Evolutionary conservation across 768 basidiomycete species (phyloP).

Genomic region (Lyophyllum atratum): DNA sequence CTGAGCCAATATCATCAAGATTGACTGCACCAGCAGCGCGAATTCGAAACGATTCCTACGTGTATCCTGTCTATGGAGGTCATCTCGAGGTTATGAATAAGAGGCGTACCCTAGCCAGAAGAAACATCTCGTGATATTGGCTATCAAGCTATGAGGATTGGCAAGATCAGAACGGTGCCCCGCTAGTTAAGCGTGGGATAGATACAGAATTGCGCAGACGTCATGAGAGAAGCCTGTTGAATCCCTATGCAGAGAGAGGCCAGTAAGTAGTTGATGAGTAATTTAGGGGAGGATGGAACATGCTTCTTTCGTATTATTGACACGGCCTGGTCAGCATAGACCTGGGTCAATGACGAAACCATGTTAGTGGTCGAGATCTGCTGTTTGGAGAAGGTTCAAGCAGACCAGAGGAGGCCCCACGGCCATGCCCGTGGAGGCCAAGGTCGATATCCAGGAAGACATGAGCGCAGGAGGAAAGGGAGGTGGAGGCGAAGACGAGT

Average conservation of each 20-base stretch:
- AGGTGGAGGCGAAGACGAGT: background rate
- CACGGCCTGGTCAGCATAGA: slow-evolving; percentile 79
- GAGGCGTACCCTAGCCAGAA: slow-evolving; percentile 78
- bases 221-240: slow-evolving; percentile 86
- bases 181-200: slow-evolving; percentile 9
- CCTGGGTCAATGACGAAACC: slow-evolving; percentile 32
- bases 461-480: slow-evolving; percentile 1
- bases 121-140: slow-evolving; percentile 88
- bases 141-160: slow-evolving; percentile 54
- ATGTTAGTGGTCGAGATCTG: background rate
- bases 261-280: slow-evolving; percentile 1
- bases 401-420: slow-evolving; percentile 72
- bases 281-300: slow-evolving; percentile 19
- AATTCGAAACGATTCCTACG: slow-evolving; percentile 67
- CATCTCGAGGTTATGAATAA: background rate
- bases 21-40: slow-evolving; percentile 76
- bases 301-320: slow-evolving; percentile 82
- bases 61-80: no score
- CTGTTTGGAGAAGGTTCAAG: background rate
- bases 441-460: slow-evolving; percentile 65
- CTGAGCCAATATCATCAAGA: slow-evolving; percentile 85
- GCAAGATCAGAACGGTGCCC: slow-evolving; percentile 10
- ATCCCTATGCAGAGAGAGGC: slow-evolving; percentile 50
- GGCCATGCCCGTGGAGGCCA: slow-evolving; percentile 81
- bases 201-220: slow-evolving; percentile 81